phyloP scores from a whole-genome alignment of 768 basidiomycete species.

The Heimioporus sp. region DNA sequence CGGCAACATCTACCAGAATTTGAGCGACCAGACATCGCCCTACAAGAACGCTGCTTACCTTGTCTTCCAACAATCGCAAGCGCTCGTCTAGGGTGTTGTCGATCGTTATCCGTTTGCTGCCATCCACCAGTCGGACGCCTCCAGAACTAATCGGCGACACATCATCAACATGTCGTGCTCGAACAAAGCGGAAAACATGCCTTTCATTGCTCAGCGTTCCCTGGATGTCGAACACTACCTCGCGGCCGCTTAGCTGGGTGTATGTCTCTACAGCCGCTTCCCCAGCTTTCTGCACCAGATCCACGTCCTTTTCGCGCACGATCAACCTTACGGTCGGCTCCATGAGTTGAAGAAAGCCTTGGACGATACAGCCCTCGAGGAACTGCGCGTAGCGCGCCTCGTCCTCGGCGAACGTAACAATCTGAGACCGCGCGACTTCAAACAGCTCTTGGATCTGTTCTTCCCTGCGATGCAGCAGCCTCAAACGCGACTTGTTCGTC shows the following conservation, averaged over 20 bases:
- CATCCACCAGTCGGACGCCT: conserved; percentile 75
- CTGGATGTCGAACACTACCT: conserved; percentile 57
- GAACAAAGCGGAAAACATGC: conserved; percentile 38
- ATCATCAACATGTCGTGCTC: neutral
- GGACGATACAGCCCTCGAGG: conserved; percentile 79
- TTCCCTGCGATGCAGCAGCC: conserved; percentile 86
- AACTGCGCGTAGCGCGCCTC: conserved; percentile 75
- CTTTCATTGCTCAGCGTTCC: conserved; percentile 63
- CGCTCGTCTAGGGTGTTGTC: conserved; percentile 96
- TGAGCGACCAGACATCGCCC: neutral
- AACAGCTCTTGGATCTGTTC: conserved; percentile 92
- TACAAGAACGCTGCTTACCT: conserved; percentile 48
- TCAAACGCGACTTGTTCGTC: conserved; percentile 94
- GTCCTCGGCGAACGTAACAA: conserved; percentile 62
- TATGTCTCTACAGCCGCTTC: conserved; percentile 64
- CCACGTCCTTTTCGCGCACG: conserved; percentile 65
- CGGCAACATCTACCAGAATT: conserved; percentile 81
- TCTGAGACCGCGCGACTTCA: conserved; percentile 58
- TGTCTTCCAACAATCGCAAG: conserved; percentile 83
- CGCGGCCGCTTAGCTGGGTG: conserved; percentile 73
- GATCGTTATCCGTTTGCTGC: conserved; percentile 75
- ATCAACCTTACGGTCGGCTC: conserved; percentile 69
- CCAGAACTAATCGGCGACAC: conserved; percentile 57
- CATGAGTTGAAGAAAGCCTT: conserved; percentile 81
- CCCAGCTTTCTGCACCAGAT: conserved; percentile 59